These are phyloP conservation scores for Populus euphratica DNA, from an alignment of 345 rosid species.

Conservation along the genomic window DNA sequence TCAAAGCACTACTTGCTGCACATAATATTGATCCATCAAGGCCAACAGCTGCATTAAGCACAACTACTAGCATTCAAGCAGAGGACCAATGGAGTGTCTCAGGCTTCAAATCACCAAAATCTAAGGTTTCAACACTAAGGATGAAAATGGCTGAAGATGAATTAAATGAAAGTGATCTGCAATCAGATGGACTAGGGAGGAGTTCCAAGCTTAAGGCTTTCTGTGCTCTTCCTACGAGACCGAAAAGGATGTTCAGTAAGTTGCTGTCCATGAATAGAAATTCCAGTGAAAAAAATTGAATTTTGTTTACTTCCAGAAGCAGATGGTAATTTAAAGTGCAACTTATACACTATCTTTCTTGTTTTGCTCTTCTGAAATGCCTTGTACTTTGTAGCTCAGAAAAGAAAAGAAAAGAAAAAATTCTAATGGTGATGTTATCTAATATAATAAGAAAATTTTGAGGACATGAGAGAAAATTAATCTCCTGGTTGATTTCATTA, in stretches of 20 bases:
- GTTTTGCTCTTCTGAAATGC: slow-evolving; percentile 21
- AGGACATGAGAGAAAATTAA: slow-evolving; percentile 15
- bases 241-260: slow-evolving; percentile 48
- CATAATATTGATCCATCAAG: slow-evolving; percentile 74
- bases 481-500: slow-evolving; percentile 20
- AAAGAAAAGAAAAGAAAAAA: slow-evolving; percentile 30
- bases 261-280: slow-evolving; percentile 38
- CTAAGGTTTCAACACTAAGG: slow-evolving; percentile 64
- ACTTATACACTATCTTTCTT: slow-evolving; percentile 18
- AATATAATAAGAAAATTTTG: slow-evolving; percentile 35
- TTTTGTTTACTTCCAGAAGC: slow-evolving; percentile 23
- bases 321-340: slow-evolving; percentile 35
- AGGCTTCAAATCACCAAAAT: slow-evolving; percentile 73
- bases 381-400: slow-evolving; percentile 33
- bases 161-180: slow-evolving; percentile 51
- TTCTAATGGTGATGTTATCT: slow-evolving; percentile 33
- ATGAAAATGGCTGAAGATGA: slow-evolving; percentile 86
- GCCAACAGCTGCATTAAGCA: slow-evolving; percentile 59
- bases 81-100: slow-evolving; percentile 96
- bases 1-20: slow-evolving; percentile 76
- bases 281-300: slow-evolving; percentile 48
- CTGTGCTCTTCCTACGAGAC: slow-evolving; percentile 64
- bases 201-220: slow-evolving; percentile 60
- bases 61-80: slow-evolving; percentile 53
- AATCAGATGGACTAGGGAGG: slow-evolving; percentile 57